phyloP scores from a whole-genome alignment of 805 yeast species.

The Metschnikowia aberdeeniae region DNA sequence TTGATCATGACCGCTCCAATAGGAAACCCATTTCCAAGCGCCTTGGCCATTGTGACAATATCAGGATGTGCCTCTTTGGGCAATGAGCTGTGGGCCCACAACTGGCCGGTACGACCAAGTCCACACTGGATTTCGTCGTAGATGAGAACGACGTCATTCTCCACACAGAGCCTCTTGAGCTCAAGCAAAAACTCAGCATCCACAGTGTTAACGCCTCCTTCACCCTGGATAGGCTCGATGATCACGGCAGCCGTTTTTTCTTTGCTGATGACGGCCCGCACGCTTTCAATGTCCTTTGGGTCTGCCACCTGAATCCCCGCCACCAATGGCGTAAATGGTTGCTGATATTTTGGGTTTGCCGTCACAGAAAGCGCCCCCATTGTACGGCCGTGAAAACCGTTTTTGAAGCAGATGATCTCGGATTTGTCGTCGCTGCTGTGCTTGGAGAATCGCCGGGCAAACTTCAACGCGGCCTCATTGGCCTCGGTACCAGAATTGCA shows the following conservation, averaged over 20 bases:
- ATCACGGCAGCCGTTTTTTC: constrained; percentile 85
- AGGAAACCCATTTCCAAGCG: constrained; percentile 95
- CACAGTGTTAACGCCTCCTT: constrained; percentile 85
- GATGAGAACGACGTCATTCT: constrained; percentile 70
- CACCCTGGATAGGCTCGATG: constrained; percentile 97
- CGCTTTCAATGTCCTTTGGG: constrained; percentile 56
- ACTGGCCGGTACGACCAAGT: constrained; percentile 82
- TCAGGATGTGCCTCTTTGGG: constrained; percentile 90
- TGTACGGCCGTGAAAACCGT: constrained; percentile 93
- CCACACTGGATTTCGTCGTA: constrained; percentile 98
- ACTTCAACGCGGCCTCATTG: constrained; percentile 56
- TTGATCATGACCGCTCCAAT: constrained; percentile 90
- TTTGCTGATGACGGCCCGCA: constrained; percentile 48
- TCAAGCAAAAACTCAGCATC: constrained; percentile 59
- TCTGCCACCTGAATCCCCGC: constrained; percentile 78
- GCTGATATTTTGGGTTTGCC: constrained; percentile 88
- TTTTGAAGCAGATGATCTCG: constrained; percentile 82
- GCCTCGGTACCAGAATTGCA: constrained; percentile 61
- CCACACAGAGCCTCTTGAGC: constrained; percentile 62
- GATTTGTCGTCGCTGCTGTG: constrained; percentile 48
- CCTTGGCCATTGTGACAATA: constrained; percentile 90
- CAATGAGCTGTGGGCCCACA: constrained; percentile 86
- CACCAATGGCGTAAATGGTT: constrained; percentile 86
- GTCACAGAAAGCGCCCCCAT: constrained; percentile 93
- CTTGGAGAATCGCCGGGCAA: constrained; percentile 77